Evolutionary conservation across 2,329 filamentous ascomycete genomes (phyloP).

Genomic region (Orbilia ellipsospora): DNA sequence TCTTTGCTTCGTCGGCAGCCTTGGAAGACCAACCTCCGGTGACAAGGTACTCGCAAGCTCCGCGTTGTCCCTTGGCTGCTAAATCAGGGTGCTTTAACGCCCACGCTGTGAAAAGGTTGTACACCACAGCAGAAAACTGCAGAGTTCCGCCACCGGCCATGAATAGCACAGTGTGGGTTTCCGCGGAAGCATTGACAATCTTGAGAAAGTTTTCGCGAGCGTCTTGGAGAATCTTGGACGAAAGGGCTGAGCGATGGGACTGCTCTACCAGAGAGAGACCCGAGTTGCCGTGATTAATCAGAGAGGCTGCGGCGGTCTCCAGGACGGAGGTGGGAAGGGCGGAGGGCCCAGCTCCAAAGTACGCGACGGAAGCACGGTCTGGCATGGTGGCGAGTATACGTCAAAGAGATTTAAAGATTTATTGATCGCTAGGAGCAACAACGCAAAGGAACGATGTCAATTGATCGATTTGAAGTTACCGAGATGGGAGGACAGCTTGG

Average conservation of each 20-base stretch:
- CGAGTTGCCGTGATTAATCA: constrained; percentile 82
- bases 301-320: constrained; percentile 77
- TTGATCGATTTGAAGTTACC: constrained; percentile 10
- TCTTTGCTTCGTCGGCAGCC: constrained; percentile 82
- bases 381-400: constrained; percentile 69
- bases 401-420: no score
- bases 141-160: constrained; percentile 88
- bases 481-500: neutral
- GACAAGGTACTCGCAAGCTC: constrained; percentile 80
- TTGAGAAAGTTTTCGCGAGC: constrained; percentile 77
- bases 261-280: constrained; percentile 90
- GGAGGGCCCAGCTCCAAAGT: constrained; percentile 94
- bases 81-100: constrained; percentile 73
- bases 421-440: neutral
- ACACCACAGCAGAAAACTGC: constrained; percentile 83
- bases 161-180: constrained; percentile 85
- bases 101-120: constrained; percentile 87
- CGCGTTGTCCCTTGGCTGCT: constrained; percentile 74
- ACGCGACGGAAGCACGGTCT: constrained; percentile 77
- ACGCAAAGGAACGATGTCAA: neutral
- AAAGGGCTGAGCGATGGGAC: constrained; percentile 84
- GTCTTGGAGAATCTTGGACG: constrained; percentile 80
- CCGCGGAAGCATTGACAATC: constrained; percentile 79
- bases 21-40: constrained; percentile 93
- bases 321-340: constrained; percentile 83